Percentiles rank a stretch among this genome's conserved stretches.
phyloP scores from a whole-genome alignment of 2,329 filamentous ascomycete species.

The Juglanconis sp. region DNA sequence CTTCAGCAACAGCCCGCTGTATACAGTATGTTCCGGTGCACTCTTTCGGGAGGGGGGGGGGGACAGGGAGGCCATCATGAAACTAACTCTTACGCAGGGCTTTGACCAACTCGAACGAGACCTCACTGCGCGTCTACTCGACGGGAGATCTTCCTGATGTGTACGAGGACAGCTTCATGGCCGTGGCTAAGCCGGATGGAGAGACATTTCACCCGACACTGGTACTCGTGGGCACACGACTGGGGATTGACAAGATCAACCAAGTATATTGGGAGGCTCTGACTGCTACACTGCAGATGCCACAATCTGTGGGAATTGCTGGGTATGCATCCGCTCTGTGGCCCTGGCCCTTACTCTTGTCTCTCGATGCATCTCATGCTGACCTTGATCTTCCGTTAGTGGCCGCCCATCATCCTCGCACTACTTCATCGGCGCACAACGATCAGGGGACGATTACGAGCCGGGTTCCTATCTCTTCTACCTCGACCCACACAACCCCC shows the following conservation, averaged over 20 bases:
- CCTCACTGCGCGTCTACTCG: slow-evolving; percentile 75
- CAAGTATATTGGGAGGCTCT: slow-evolving; percentile 95
- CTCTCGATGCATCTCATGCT: neutral
- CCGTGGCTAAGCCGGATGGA: slow-evolving; percentile 66
- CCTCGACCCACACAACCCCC: slow-evolving; percentile 87
- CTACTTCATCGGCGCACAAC: slow-evolving; percentile 56
- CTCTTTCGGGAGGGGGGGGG: neutral
- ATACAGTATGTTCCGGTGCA: slow-evolving; percentile 67
- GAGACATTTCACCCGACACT: slow-evolving; percentile 76
- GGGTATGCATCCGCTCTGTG: slow-evolving; percentile 54
- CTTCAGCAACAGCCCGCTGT: slow-evolving; percentile 90
- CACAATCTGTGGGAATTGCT: slow-evolving; percentile 93
- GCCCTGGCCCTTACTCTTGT: neutral
- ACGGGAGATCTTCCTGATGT: slow-evolving; percentile 89
- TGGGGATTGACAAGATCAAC: slow-evolving; percentile 93
- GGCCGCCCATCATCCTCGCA: slow-evolving; percentile 86
- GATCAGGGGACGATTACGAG: slow-evolving; percentile 22
- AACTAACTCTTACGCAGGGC: slow-evolving; percentile 50
- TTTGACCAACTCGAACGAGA: slow-evolving; percentile 64
- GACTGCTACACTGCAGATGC: slow-evolving; percentile 77
- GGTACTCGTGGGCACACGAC: slow-evolving; percentile 80
- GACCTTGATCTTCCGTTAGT: slow-evolving; percentile 40
- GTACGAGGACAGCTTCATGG: slow-evolving; percentile 84
- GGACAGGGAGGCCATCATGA: neutral
- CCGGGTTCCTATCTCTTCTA: slow-evolving; percentile 81